Evolutionary conservation across 2,329 filamentous ascomycete species (phyloP).

Genomic region (Dactylonectria macrodidyma): DNA sequence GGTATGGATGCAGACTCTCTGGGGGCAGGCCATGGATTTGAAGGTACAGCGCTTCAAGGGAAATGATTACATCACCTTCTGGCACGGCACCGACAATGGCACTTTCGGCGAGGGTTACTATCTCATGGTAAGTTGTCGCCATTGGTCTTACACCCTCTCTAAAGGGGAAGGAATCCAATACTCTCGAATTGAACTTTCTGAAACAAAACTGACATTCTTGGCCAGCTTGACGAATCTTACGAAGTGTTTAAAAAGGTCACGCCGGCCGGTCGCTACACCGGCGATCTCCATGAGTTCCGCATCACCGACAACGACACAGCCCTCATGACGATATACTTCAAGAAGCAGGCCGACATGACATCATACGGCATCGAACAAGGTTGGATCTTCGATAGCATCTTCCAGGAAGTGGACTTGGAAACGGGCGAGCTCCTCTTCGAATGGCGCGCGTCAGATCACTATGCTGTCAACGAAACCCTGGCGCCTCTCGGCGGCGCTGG

Average conservation of each 20-base stretch:
- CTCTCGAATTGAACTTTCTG: not conserved
- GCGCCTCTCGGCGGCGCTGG: conserved; percentile 39
- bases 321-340: conserved; percentile 57
- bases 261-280: conserved; percentile 41
- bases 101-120: conserved; percentile 63
- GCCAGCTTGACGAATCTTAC: conserved; percentile 51
- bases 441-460: conserved; percentile 56
- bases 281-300: conserved; percentile 56
- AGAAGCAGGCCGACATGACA: conserved; percentile 43
- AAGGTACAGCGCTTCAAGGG: conserved; percentile 37
- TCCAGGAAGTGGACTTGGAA: conserved; percentile 65
- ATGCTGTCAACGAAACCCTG: conserved; percentile 38
- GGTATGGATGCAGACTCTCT: conserved; percentile 59
- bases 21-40: conserved; percentile 48
- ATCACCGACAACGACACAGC: conserved; percentile 58
- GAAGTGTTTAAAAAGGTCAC: conserved; percentile 46
- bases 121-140: conserved; percentile 57
- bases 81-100: conserved; percentile 60
- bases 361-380: conserved; percentile 41
- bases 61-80: conserved; percentile 39
- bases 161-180: no score
- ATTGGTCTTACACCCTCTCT: not conserved
- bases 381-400: conserved; percentile 54
- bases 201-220: conserved; percentile 6
- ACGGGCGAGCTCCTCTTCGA: conserved; percentile 65